These are phyloP conservation scores for Sherardia arvensis DNA, from an alignment of 257 asterid species.

Conservation along the genomic window DNA sequence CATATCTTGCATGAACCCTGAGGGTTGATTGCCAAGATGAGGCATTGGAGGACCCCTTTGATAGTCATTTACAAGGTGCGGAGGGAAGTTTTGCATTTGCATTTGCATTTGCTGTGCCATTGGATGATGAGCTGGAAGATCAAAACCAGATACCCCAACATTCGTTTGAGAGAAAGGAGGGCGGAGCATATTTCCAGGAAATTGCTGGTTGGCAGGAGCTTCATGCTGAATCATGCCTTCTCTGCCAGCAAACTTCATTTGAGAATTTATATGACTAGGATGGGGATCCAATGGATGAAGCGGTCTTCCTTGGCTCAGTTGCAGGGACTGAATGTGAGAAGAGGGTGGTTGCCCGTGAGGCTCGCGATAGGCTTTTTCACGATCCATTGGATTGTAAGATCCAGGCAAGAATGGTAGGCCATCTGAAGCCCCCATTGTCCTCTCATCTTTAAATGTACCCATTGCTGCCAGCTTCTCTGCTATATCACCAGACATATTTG, in stretches of 20 bases:
- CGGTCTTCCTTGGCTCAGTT: slow-evolving; percentile 45
- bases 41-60: slow-evolving; percentile 43
- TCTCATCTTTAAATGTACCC: slow-evolving; percentile 32
- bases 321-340: slow-evolving; percentile 43
- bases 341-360: slow-evolving; percentile 47
- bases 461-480: slow-evolving; percentile 46
- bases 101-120: slow-evolving; percentile 61
- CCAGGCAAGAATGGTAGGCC: slow-evolving; percentile 30
- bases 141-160: slow-evolving; percentile 49
- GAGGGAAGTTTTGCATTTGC: slow-evolving; percentile 40
- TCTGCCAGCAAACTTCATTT: slow-evolving; percentile 44
- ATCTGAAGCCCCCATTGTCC: slow-evolving; percentile 32
- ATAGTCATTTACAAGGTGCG: slow-evolving; percentile 33
- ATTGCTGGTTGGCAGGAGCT: slow-evolving; percentile 41
- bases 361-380: slow-evolving; percentile 29
- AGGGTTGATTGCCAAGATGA: slow-evolving; percentile 41
- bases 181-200: slow-evolving; percentile 33
- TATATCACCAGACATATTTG: slow-evolving; percentile 36
- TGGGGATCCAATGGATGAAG: slow-evolving; percentile 50
- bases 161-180: slow-evolving; percentile 54
- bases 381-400: slow-evolving; percentile 39
- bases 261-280: slow-evolving; percentile 43
- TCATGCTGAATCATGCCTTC: slow-evolving; percentile 37
- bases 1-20: slow-evolving; percentile 45
- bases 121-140: slow-evolving; percentile 45